A percentile compares a stretch with the other conserved stretches of the same genome.
phyloP scores from a whole-genome alignment of 163 green algal species.

The Scenedesmus sp. region DNA sequence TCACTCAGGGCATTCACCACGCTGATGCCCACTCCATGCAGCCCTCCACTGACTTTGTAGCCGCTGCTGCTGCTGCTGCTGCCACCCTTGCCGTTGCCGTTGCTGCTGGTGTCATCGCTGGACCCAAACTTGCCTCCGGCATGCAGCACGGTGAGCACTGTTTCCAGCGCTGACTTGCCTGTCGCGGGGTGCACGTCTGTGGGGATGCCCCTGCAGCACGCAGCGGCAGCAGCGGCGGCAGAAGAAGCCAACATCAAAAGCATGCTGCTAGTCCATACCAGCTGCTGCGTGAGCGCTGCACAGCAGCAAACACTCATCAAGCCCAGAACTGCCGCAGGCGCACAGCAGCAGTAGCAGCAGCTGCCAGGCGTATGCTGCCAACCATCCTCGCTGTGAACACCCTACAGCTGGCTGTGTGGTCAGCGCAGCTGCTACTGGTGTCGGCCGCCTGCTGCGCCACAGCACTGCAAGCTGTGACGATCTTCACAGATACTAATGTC shows the following conservation, averaged over 20 bases:
- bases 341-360: background rate
- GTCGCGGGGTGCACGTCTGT: conserved; percentile 93
- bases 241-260: too few relatives aligned
- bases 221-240: background rate
- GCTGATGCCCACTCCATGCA: conserved; percentile 97
- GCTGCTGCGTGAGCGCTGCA: background rate
- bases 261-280: too few relatives aligned
- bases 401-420: too few relatives aligned
- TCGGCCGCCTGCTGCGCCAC: background rate
- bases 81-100: conserved; percentile 94
- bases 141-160: conserved; percentile 98
- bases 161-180: conserved; percentile 81
- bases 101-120: conserved; percentile 58
- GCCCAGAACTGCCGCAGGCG: too few relatives aligned
- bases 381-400: too few relatives aligned
- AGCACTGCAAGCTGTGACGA: too few relatives aligned
- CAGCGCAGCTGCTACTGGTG: background rate
- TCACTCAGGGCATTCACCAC: conserved; percentile 98
- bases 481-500: background rate
- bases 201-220: conserved; percentile 87
- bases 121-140: conserved; percentile 99
- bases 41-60: conserved; percentile 94
- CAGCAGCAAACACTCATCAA: too few relatives aligned
- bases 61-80: conserved; percentile 65
- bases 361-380: too few relatives aligned